Percentiles rank a stretch among this genome's conserved stretches.
Evolutionary conservation across 192 early-diverging fungal species (phyloP).

Genomic region (Coemansia sp.): DNA sequence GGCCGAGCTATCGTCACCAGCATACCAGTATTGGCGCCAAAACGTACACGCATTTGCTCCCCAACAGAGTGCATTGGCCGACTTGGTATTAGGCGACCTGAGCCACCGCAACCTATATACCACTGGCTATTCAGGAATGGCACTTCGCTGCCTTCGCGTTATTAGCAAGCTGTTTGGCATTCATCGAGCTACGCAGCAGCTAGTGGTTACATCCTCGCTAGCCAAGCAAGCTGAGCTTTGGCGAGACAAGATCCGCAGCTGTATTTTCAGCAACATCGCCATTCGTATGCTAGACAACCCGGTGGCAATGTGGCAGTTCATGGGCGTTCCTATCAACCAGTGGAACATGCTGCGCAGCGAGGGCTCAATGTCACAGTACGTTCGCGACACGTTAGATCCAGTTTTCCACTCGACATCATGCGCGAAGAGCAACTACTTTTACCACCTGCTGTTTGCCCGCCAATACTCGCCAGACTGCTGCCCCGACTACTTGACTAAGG

Average conservation of each 20-base stretch:
- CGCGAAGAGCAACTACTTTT: slow-evolving; percentile 82
- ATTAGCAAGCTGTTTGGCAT: slow-evolving; percentile 64
- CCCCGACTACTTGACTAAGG: slow-evolving; percentile 76
- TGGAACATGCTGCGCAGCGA: slow-evolving; percentile 84
- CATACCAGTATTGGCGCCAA: slow-evolving; percentile 80
- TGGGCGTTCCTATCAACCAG: slow-evolving; percentile 84
- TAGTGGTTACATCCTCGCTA: slow-evolving; percentile 61
- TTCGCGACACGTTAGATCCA: slow-evolving; percentile 84
- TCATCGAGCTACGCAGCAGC: slow-evolving; percentile 55
- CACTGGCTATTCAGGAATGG: slow-evolving; percentile 82
- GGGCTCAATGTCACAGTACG: slow-evolving; percentile 75
- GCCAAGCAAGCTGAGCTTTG: slow-evolving; percentile 68
- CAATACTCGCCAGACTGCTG: slow-evolving; percentile 69
- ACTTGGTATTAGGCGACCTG: slow-evolving; percentile 38
- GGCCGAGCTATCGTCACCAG: slow-evolving; percentile 67
- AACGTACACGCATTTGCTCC: slow-evolving; percentile 48
- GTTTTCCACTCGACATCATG: slow-evolving; percentile 66
- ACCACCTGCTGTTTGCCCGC: slow-evolving; percentile 73
- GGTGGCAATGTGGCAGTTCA: slow-evolving; percentile 80
- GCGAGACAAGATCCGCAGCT: slow-evolving; percentile 66
- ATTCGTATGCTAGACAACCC: slow-evolving; percentile 74
- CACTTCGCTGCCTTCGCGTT: slow-evolving; percentile 69
- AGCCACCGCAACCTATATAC: slow-evolving; percentile 73
- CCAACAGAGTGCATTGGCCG: background rate
- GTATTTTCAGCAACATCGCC: slow-evolving; percentile 65